Conservation (phyloP, 2,329 filamentous ascomycete genomes). For the Ceratocystis alfenasii region DNA sequence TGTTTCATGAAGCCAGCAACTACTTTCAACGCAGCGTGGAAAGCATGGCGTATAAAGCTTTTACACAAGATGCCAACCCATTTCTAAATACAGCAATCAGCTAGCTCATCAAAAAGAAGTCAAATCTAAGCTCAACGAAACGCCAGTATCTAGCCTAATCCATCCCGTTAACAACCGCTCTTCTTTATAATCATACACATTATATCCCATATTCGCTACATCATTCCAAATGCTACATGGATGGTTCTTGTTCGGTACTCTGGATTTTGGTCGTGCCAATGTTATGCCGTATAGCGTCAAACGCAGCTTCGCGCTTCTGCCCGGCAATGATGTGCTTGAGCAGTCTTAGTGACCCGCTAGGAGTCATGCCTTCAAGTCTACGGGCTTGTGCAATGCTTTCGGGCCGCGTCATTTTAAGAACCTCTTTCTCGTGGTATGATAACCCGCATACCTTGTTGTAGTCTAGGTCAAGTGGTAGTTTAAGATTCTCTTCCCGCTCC, state of each 20-base stretch:
- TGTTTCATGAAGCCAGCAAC: background rate
- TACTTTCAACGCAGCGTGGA: background rate
- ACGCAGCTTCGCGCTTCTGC: constrained; percentile 18
- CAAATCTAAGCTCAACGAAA: background rate
- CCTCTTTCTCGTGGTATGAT: constrained; percentile 64
- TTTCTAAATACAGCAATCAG: background rate
- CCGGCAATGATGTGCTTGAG: constrained; percentile 43
- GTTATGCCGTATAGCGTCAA: constrained; percentile 17
- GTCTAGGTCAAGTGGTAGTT: constrained; percentile 61
- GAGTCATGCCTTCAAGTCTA: constrained; percentile 68
- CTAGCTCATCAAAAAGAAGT: background rate
- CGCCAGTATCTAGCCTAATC: background rate
- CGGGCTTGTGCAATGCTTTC: constrained; percentile 82
- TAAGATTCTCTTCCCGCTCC: constrained; percentile 62
- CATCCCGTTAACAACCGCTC: background rate
- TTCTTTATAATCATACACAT: constrained; percentile 1
- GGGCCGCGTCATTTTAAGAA: constrained; percentile 58
- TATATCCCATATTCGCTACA: background rate
- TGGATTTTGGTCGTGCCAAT: background rate
- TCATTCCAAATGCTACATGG: background rate
- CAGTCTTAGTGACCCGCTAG: constrained; percentile 47
- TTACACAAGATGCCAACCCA: constrained; percentile 12
- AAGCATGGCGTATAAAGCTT: background rate
- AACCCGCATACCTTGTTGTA: constrained; percentile 64
- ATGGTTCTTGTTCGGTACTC: background rate